A percentile compares a stretch with the other conserved stretches of the same genome.
These are phyloP conservation scores for Acer saccharum DNA, from an alignment of 345 rosid species.

Conservation along the genomic window DNA sequence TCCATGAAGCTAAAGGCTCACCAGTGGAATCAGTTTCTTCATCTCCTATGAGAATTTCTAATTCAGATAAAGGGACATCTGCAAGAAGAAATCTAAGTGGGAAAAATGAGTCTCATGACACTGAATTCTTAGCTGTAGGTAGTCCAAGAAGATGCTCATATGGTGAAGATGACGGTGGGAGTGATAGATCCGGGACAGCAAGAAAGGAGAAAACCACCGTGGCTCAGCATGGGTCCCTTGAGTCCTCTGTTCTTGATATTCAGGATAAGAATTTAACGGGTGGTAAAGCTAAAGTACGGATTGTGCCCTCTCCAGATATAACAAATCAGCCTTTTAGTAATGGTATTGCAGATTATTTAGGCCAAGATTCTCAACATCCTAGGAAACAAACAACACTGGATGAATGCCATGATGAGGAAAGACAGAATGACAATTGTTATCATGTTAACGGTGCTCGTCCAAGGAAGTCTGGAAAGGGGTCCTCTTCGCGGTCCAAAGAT, in stretches of 20 bases:
- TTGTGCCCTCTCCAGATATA: slow-evolving; percentile 48
- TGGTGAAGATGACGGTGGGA: slow-evolving; percentile 64
- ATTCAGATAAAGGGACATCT: slow-evolving; percentile 43
- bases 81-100: slow-evolving; percentile 36
- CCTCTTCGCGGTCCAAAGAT: slow-evolving; percentile 71
- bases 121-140: slow-evolving; percentile 40
- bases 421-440: slow-evolving; percentile 43
- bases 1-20: slow-evolving; percentile 72
- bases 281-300: slow-evolving; percentile 48
- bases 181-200: slow-evolving; percentile 57
- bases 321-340: slow-evolving; percentile 31
- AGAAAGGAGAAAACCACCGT: slow-evolving; percentile 42
- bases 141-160: slow-evolving; percentile 52
- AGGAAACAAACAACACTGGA: slow-evolving; percentile 34
- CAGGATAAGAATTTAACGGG: slow-evolving; percentile 45
- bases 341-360: slow-evolving; percentile 44
- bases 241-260: slow-evolving; percentile 46
- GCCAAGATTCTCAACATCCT: slow-evolving; percentile 33
- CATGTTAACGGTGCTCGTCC: slow-evolving; percentile 45
- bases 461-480: slow-evolving; percentile 65
- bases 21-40: slow-evolving; percentile 91
- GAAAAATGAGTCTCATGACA: slow-evolving; percentile 47
- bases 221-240: slow-evolving; percentile 43
- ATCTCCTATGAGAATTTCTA: slow-evolving; percentile 65
- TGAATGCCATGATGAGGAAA: slow-evolving; percentile 40